A percentile compares a stretch with the other conserved stretches of the same genome.
Conservation (phyloP, 805 yeast genomes). For the Zygoascus tannicola region DNA sequence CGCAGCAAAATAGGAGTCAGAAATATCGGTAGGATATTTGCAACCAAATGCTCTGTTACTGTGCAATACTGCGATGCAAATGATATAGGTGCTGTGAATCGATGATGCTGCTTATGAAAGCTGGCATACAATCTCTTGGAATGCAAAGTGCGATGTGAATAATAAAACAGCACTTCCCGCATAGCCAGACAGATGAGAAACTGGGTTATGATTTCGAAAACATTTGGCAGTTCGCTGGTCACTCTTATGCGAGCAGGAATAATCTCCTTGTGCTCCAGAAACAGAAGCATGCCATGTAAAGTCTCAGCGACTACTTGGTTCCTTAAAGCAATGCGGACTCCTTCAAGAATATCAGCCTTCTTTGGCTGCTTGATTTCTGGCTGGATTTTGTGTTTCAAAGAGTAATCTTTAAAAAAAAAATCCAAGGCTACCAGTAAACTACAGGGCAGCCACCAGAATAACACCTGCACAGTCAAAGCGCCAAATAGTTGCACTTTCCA, state of each 20-base stretch:
- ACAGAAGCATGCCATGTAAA: neutral
- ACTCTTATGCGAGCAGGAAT: neutral
- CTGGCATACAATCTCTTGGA: slow-evolving; percentile 7
- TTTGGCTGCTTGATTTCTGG: slow-evolving; percentile 8
- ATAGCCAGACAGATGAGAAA: slow-evolving; percentile 6
- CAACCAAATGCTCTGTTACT: slow-evolving; percentile 11
- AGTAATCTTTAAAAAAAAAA: slow-evolving; percentile 4
- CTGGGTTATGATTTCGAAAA: neutral
- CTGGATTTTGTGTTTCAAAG: slow-evolving; percentile 11
- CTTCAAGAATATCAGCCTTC: slow-evolving; percentile 6
- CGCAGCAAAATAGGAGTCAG: slow-evolving; percentile 11
- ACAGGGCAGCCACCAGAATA: neutral
- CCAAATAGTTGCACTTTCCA: slow-evolving; percentile 1
- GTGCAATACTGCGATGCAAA: slow-evolving; percentile 14
- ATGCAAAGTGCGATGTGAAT: slow-evolving; percentile 12
- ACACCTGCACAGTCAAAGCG: neutral
- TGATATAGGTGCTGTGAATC: slow-evolving; percentile 15
- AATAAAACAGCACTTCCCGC: slow-evolving; percentile 14
- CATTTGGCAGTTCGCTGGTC: neutral
- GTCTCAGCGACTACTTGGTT: slow-evolving; percentile 5
- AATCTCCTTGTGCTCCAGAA: neutral
- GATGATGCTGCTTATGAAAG: slow-evolving; percentile 15
- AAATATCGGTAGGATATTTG: slow-evolving; percentile 12
- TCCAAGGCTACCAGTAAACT: neutral
- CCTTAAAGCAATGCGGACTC: slow-evolving; percentile 2